phyloP scores from a whole-genome alignment of 768 basidiomycete genomes.

The Mycena alexandri region DNA sequence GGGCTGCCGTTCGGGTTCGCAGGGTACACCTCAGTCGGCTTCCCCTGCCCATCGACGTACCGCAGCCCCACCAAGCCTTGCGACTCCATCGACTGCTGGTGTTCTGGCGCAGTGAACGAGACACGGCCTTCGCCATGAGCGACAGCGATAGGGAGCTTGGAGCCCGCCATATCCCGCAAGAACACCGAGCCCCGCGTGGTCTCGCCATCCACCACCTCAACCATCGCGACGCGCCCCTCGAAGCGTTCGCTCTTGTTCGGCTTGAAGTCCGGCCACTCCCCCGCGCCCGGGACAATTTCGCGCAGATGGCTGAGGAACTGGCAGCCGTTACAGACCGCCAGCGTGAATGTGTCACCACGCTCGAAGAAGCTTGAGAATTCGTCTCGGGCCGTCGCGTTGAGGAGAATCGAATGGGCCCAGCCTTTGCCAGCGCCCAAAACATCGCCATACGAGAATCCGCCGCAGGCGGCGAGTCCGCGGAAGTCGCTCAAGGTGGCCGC shows the following conservation, averaged over 20 bases:
- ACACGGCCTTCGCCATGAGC: constrained; percentile 95
- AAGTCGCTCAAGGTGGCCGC: constrained; percentile 72
- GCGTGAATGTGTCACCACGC: constrained; percentile 84
- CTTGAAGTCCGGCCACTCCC: constrained; percentile 93
- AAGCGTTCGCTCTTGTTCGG: constrained; percentile 89
- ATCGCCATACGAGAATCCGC: constrained; percentile 99
- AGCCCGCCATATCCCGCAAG: constrained; percentile 87
- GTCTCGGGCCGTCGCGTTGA: constrained; percentile 79
- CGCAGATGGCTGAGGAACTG: constrained; percentile 94
- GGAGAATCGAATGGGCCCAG: constrained; percentile 96
- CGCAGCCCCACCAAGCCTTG: constrained; percentile 79
- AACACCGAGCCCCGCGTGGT: constrained; percentile 80
- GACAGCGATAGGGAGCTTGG: constrained; percentile 92
- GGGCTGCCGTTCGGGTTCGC: constrained; percentile 90
- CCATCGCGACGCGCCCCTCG: constrained; percentile 86
- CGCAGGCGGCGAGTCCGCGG: constrained; percentile 94
- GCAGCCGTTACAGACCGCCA: constrained; percentile 98
- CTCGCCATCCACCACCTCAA: constrained; percentile 76
- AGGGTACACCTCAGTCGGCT: constrained; percentile 80
- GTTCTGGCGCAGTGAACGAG: constrained; percentile 60
- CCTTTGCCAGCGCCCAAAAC: constrained; percentile 97
- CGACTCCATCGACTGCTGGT: constrained; percentile 52
- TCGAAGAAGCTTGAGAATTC: constrained; percentile 89
- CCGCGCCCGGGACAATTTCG: constrained; percentile 89
- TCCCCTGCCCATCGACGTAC: constrained; percentile 80